Base-by-base conservation (phyloP, 257 asterid species). In the Apocynum venetum region DNA sequence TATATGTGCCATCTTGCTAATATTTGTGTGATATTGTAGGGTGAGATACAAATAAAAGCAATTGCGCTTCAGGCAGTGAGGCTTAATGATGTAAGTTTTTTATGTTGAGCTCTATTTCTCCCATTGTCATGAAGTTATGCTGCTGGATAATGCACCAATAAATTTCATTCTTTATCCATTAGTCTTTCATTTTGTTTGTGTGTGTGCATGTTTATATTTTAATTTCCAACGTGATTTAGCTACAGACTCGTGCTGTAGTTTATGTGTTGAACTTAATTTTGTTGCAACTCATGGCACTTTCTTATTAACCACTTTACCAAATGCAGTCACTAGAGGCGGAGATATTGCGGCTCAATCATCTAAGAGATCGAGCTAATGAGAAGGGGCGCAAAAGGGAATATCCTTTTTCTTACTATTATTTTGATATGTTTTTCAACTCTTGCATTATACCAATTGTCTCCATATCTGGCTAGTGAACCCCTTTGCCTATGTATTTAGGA, bases 31-130 rank as follows among this genome's bases (percentile, higher is more conserved):
- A 78, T 63, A 66, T 64, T 85, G 87, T 71, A 93, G 98, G 96
- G 89, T 40, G 96, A 90, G 82, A 71, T 93, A 72, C 90, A 88
- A 84, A 87, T 79, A 78, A 90, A 86, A 87, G 96, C 98, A 72
- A 76, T 90, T 89, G 84, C 84, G 59, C 93, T 93, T 83, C 97
- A 88, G 81, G 64, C 89, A 19, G 86, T 88, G 78, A 87, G 86
- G 86, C 84, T 90, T 51, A 75, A 86, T 75, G 90, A 89, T 63
- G 97, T 93, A 76, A 88, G 80, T 60, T 69, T 64, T 80, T 53
- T 41, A 72, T 20, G 9, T 72, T 72, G 17, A 55, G 36, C 38
- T 3, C 60, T 36, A 47, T 71, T 25, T 71, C 48, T 71, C 49
- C 25, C 35, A 4, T 1, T 38, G 20, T 51, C 41, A 13, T 59